Percentiles rank a stretch among this genome's conserved stretches.
Evolutionary conservation across 805 yeast species (phyloP).

Genomic region (Komagataella pastoris): DNA sequence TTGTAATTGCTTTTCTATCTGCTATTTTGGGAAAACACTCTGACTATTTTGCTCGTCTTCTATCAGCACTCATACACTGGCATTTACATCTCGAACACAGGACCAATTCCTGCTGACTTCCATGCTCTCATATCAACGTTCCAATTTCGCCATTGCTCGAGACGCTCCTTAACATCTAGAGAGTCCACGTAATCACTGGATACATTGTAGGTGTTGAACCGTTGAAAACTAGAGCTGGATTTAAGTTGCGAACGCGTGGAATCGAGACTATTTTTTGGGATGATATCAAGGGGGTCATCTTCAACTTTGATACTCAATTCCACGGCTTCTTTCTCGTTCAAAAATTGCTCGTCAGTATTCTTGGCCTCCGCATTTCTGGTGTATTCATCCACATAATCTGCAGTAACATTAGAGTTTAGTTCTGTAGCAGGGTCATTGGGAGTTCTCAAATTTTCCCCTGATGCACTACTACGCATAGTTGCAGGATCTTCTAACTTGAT

Average conservation of each 20-base stretch:
- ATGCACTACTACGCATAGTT: not conserved
- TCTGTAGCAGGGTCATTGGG: not conserved
- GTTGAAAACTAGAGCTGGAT: conserved; percentile 6
- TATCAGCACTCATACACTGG: conserved; percentile 1
- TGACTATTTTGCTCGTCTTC: conserved; percentile 1
- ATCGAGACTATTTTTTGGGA: not conserved
- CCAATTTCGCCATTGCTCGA: conserved; percentile 73
- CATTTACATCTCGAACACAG: conserved; percentile 31
- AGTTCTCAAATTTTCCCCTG: not conserved
- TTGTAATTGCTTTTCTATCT: not conserved
- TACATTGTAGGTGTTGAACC: conserved; percentile 6
- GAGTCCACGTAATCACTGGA: conserved; percentile 29
- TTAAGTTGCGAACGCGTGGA: not conserved
- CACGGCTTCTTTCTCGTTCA: not conserved
- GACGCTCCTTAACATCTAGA: conserved; percentile 39
- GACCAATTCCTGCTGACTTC: conserved; percentile 62
- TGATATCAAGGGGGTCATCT: conserved; percentile 7
- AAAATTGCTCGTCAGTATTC: not conserved
- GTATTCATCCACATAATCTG: not conserved
- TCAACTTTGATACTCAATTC: conserved; percentile 7
- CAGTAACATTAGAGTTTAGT: not conserved
- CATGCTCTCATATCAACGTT: conserved; percentile 78
- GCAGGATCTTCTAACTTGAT: not conserved
- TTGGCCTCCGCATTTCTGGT: not conserved
- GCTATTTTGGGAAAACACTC: not conserved